Evolutionary conservation across 495 filamentous ascomycete genomes (phyloP), one percentile per base, ranked within the genome.

Genomic region (Acidiella bohemica): DNA sequence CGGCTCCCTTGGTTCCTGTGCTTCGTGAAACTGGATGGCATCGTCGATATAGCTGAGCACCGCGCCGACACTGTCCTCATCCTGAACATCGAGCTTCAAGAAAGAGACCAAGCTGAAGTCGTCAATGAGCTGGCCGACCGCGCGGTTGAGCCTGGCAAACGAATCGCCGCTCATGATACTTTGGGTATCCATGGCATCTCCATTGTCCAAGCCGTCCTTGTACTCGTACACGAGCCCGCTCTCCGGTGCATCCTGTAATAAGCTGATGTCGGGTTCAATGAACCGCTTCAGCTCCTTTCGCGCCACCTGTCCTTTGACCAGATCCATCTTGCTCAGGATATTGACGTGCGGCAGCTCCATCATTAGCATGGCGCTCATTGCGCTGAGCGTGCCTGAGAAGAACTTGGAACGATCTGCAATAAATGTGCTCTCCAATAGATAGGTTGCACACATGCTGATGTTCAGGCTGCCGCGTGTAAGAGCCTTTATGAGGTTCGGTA

Each of bases 301-400:
- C 1, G 78, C 67, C 4, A 95, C 70, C 58, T 80, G 81, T 23
- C 80, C 83, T 49, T 82, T 84, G 39, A 95, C 72, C 36, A 95
- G 75, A 56, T 95, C 90, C 87, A 97, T 94, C 68, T 97, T 97
- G 46, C 74, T 85, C 47, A 97, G 67, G 39, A 95, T 76, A 54
- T 95, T 95, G 53, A 97, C 66, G 53, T 97, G 90, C 2, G 90
- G 90, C 45, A 95, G 73, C 63, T 94, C 90, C 31, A 97, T 69
- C 84, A 95, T 86, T 47, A 95, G 73, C 90, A 97, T 97, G 24
- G 90, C 87, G 39, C 81, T 90, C 88, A 97, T 95, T 32, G 90
- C 90, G 53, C 80, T 87, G 43, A 97, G 63, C 1, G 90, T 92
- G 11, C 90, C 90, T 1, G 90, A 80, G 56, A 97, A 96, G 70